phyloP scores from a whole-genome alignment of 495 filamentous ascomycete genomes.

The Cryomyces minteri region DNA sequence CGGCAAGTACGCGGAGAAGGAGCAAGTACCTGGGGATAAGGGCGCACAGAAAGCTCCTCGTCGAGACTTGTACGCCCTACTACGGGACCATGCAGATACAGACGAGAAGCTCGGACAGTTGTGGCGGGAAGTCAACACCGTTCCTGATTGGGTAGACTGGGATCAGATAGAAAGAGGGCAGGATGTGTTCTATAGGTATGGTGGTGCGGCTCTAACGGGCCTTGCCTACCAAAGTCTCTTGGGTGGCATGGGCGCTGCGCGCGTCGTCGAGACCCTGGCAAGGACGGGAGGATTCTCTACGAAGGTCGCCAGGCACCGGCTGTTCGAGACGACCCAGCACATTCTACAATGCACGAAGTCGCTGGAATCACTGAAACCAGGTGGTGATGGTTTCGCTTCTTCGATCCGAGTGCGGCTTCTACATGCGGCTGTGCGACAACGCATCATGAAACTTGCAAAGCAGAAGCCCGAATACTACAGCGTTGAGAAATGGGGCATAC shows the following conservation, averaged over 20 bases:
- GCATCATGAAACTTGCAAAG: conserved; percentile 39
- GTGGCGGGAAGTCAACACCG: conserved; percentile 48
- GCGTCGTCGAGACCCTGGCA: conserved; percentile 56
- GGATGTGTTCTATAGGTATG: conserved; percentile 41
- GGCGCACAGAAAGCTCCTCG: conserved; percentile 7
- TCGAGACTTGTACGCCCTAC: conserved; percentile 40
- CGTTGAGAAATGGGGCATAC: conserved; percentile 37
- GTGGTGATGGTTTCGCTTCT: conserved; percentile 46
- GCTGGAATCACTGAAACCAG: conserved; percentile 44
- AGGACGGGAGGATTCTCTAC: conserved; percentile 64
- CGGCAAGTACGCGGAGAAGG: conserved; percentile 5
- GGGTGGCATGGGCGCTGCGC: conserved; percentile 34
- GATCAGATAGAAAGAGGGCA: conserved; percentile 54
- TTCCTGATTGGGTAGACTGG: conserved; percentile 74
- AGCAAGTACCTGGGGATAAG: conserved; percentile 7
- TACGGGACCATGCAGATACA: conserved; percentile 34
- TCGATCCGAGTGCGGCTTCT: conserved; percentile 59
- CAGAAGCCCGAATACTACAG: conserved; percentile 44
- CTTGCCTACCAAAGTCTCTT: conserved; percentile 47
- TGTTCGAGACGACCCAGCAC: conserved; percentile 63
- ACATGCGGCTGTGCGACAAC: conserved; percentile 48
- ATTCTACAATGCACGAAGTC: conserved; percentile 51
- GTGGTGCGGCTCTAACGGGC: conserved; percentile 39
- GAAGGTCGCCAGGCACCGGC: conserved; percentile 44
- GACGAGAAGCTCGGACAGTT: conserved; percentile 39